Base-by-base conservation (phyloP, 768 basidiomycete genomes). In the Agrocybe praecox region DNA sequence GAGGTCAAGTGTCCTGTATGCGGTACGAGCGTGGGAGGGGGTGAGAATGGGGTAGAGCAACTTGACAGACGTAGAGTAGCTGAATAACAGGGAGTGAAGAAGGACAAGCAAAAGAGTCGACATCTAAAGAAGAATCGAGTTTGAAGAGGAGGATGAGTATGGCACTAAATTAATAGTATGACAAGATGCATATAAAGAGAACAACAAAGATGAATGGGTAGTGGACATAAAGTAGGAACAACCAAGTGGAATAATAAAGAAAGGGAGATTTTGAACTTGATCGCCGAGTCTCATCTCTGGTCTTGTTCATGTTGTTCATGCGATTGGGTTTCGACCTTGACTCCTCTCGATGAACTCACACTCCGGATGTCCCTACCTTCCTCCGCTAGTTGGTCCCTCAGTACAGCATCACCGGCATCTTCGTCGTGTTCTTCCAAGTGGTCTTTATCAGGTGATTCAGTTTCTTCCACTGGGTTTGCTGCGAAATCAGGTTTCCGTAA, bases 351-450 rank as follows among this genome's bases (percentile, higher is more conserved):
- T 42, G 89, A 91, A 63, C 83, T 77, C 34, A 94, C 93, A 67
- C 90, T 93, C 67, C 90, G 77, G 44, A 95, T 89, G 69, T 93
- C 92, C 64, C 89, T 79, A n/a, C 93, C 93, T 69, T 95, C 93
- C 72, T 94, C 92, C 21, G 91, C 90, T 53, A 95, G 72, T 72
- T 94, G 92, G 58, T 87, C 80, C 65, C 80, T 86, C 48, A 94
- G 72, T 44, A 89, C 69, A 48, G 76, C 72, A 58, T 62, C 64
- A 53, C 45, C 53, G 19, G 50, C 56, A 10, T 48, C 51, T 15
- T 52, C 57, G 12, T 54, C 61, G 15, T 76, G 75, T 23, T 72
- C 72, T 17, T 66, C 69, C 23, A 73, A 70, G 18, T 24, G 7
- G 34, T 51, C 36, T 24, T 56, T n/a, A 34, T 50, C 44, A 11